Percentiles rank a stretch among this genome's conserved stretches.
These are phyloP conservation scores for Fusarium sp. DNA, from an alignment of 2,329 filamentous ascomycete genomes.

Conservation along the genomic window DNA sequence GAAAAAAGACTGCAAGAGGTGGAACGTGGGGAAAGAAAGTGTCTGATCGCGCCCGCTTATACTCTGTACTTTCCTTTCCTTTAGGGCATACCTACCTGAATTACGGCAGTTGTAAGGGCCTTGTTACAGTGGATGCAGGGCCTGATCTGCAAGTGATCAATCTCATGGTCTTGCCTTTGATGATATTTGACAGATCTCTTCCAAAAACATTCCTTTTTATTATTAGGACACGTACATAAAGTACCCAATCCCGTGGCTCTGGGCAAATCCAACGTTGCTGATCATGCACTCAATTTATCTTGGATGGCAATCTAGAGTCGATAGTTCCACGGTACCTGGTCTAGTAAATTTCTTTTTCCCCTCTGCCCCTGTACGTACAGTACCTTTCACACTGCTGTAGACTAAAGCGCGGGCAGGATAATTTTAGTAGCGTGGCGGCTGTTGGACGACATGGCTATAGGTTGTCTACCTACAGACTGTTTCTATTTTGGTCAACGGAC, in stretches of 20 bases:
- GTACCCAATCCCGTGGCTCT: slow-evolving; percentile 32
- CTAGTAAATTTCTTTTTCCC: slow-evolving; percentile 3
- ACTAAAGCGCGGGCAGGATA: slow-evolving; percentile 1
- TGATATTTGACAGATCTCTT: slow-evolving; percentile 17
- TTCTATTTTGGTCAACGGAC: slow-evolving; percentile 27
- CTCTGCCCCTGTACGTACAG: neutral
- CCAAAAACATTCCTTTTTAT: neutral
- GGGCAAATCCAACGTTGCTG: neutral
- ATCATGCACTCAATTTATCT: slow-evolving; percentile 12
- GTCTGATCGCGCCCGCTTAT: neutral
- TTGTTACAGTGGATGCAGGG: neutral
- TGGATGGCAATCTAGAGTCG: slow-evolving; percentile 7
- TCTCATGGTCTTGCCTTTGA: neutral
- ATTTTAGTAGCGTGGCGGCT: slow-evolving; percentile 29
- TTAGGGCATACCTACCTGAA: neutral
- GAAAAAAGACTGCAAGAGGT: neutral
- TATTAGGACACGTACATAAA: slow-evolving; percentile 31
- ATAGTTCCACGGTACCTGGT: slow-evolving; percentile 14
- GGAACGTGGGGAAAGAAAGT: neutral
- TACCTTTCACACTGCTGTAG: neutral
- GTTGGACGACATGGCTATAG: neutral
- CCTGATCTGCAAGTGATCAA: neutral
- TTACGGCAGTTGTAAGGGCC: neutral
- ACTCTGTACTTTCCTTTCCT: neutral
- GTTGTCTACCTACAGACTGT: neutral